These are phyloP conservation scores for Scytalidium lignicola DNA, from an alignment of 2,329 filamentous ascomycete species.

Conservation along the genomic window DNA sequence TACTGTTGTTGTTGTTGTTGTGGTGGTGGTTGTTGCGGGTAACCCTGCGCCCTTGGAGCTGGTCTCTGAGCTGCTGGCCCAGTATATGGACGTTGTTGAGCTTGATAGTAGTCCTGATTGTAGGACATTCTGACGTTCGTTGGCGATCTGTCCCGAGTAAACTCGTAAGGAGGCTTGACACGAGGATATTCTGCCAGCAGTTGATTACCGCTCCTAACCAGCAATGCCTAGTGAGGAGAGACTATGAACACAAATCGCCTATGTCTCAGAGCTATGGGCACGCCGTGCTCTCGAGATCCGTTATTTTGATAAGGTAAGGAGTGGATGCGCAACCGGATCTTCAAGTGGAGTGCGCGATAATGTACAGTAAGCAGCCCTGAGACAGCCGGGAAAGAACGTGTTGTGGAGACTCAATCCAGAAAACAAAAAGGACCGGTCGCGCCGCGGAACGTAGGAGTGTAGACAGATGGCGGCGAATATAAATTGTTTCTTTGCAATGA, in stretches of 20 bases:
- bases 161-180: neutral
- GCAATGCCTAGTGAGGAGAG: neutral
- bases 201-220: neutral
- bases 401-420: neutral
- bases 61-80: conserved; percentile 12
- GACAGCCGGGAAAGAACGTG: neutral
- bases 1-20: conserved; percentile 14
- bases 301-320: neutral
- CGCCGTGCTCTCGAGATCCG: too few species aligned
- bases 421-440: neutral
- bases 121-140: conserved; percentile 24
- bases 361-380: too few species aligned
- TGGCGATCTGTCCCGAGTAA: neutral
- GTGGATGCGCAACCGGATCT: neutral
- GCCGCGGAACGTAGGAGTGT: too few species aligned
- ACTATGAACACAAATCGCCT: neutral
- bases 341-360: neutral
- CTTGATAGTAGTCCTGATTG: conserved; percentile 25
- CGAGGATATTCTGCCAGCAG: neutral
- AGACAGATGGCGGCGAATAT: too few species aligned
- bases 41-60: conserved; percentile 10
- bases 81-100: conserved; percentile 13
- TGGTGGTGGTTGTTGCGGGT: conserved; percentile 13
- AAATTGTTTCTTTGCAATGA: neutral
- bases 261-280: too few species aligned